Conservation (phyloP, 495 filamentous ascomycete species). For the Penicillium lividum region DNA sequence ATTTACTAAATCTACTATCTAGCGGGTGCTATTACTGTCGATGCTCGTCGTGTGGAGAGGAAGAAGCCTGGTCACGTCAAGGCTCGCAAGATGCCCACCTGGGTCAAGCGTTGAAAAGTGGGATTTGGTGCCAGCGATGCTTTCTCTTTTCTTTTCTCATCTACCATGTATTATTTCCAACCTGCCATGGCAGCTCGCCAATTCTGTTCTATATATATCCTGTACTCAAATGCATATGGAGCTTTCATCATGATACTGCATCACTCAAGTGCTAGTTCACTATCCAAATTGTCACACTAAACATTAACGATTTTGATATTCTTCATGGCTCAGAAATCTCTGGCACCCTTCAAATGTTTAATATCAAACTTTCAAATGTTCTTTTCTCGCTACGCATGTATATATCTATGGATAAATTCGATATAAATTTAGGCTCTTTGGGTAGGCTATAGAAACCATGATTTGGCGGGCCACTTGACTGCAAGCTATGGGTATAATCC, state of each 20-base stretch:
- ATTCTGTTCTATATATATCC: conserved; percentile 38
- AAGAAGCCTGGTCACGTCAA: conserved; percentile 97
- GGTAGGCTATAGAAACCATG: no score
- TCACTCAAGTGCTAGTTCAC: neutral
- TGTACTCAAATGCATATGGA: conserved; percentile 38
- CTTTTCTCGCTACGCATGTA: no score
- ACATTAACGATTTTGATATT: neutral
- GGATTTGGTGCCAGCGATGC: conserved; percentile 18
- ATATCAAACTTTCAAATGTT: no score
- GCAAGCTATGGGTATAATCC: no score
- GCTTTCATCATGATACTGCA: conserved; percentile 10
- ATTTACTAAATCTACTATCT: conserved; percentile 17
- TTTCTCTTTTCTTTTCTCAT: conserved; percentile 21
- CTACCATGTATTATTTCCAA: conserved; percentile 33
- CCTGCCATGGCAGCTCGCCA: conserved; percentile 27
- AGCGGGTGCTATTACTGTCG: conserved; percentile 92
- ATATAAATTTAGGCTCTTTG: no score
- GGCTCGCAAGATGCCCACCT: conserved; percentile 96
- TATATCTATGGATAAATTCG: no score
- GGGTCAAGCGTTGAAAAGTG: conserved; percentile 74
- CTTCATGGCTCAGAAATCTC: no score
- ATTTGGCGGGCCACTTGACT: no score
- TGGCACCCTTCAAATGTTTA: no score
- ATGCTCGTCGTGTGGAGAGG: conserved; percentile 89
- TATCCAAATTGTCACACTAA: neutral